A percentile compares a stretch with the other conserved stretches of the same genome.
Conservation (phyloP, 2,329 filamentous ascomycete species). For the Fusarium pseudonygamai region DNA sequence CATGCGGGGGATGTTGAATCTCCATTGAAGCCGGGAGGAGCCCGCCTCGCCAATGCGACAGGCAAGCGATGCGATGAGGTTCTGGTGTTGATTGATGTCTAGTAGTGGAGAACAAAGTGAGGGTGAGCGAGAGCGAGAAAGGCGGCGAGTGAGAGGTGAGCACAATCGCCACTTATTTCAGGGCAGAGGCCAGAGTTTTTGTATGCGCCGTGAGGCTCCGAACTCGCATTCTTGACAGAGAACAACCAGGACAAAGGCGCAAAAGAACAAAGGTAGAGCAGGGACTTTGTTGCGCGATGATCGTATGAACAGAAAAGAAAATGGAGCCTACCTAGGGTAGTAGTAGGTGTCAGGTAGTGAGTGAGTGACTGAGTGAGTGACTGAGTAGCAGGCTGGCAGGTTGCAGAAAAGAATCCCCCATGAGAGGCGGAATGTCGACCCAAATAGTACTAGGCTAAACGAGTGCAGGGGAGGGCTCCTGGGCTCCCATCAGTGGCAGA, state of each 20-base stretch:
- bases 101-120: constrained; percentile 8
- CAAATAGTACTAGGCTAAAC: constrained; percentile 19
- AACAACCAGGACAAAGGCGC: not conserved
- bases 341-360: not conserved
- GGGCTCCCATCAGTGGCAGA: not conserved
- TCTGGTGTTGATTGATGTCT: constrained; percentile 9
- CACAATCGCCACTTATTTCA: constrained; percentile 32
- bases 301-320: constrained; percentile 12
- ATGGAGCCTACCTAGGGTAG: constrained; percentile 2
- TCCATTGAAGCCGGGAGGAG: constrained; percentile 35
- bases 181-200: constrained; percentile 26
- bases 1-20: constrained; percentile 27
- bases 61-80: constrained; percentile 11
- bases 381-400: constrained; percentile 4
- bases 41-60: constrained; percentile 33
- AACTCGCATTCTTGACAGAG: constrained; percentile 20
- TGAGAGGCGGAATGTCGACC: constrained; percentile 17
- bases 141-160: constrained; percentile 27
- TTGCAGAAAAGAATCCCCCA: constrained; percentile 15
- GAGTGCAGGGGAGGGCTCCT: not conserved
- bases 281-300: constrained; percentile 5
- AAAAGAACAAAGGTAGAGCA: not conserved
- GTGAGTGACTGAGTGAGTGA: not conserved
- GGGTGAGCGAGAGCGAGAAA: not conserved
- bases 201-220: not conserved